Conservation (phyloP, 1,139 yeast species). For the Hyphopichia khmerensis region DNA sequence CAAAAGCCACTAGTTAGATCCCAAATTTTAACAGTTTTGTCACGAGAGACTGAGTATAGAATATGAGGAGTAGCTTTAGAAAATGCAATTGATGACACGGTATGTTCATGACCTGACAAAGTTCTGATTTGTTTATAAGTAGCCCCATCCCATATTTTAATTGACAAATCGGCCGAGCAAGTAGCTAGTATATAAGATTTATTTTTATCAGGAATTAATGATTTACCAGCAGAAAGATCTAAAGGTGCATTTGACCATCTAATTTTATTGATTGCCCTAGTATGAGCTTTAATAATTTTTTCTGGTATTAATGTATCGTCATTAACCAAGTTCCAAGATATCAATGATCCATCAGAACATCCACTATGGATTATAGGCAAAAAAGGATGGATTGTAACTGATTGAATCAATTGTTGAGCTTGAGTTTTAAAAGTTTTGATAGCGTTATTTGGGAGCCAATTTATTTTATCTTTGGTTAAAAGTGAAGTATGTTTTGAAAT, state of each 20-base stretch:
- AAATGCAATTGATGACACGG: conserved; percentile 67
- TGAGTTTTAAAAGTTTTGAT: conserved; percentile 55
- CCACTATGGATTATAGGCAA: conserved; percentile 68
- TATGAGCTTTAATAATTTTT: conserved; percentile 70
- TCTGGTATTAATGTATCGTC: conserved; percentile 67
- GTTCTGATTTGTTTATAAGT: conserved; percentile 59
- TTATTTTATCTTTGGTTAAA: conserved; percentile 34
- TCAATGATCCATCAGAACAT: conserved; percentile 71
- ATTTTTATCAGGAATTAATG: conserved; percentile 5
- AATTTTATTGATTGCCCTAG: conserved; percentile 66
- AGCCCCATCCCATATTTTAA: conserved; percentile 68
- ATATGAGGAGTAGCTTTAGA: conserved; percentile 34
- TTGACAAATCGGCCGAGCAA: conserved; percentile 72
- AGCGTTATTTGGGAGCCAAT: conserved; percentile 72
- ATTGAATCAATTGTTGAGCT: conserved; percentile 53
- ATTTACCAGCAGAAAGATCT: conserved; percentile 17
- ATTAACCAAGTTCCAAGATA: conserved; percentile 65
- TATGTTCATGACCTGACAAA: conserved; percentile 87
- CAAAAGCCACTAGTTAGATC: conserved; percentile 71
- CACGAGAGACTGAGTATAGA: conserved; percentile 76
- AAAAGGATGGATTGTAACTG: conserved; percentile 71
- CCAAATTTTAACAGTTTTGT: conserved; percentile 74
- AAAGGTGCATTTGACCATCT: conserved; percentile 47
- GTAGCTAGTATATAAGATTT: conserved; percentile 44
- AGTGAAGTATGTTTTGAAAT: conserved; percentile 4